Conservation (phyloP, 345 rosid genomes). For the Lepidium sativum region DNA sequence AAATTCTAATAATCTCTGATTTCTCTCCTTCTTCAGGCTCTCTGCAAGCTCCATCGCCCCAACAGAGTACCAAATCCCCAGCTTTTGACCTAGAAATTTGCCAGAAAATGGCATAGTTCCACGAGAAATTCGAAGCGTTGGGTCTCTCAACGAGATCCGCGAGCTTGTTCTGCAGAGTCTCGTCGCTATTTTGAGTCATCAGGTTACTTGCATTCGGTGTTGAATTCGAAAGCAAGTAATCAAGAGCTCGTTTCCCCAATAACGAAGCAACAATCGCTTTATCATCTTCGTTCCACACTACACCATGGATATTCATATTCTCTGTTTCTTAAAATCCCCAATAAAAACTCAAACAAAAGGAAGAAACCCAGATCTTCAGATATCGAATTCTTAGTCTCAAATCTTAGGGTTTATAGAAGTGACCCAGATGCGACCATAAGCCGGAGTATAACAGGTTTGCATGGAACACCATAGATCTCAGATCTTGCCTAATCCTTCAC, state of each 20-base stretch:
- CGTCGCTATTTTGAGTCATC: constrained; percentile 55
- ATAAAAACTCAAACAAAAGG: too few relatives aligned
- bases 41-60: constrained; percentile 94
- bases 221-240: constrained; percentile 61
- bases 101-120: constrained; percentile 92
- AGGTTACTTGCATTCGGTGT: constrained; percentile 49
- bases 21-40: constrained; percentile 83
- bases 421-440: constrained; percentile 7
- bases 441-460: constrained; percentile 8
- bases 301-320: constrained; percentile 20
- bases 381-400: background rate
- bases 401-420: background rate
- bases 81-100: constrained; percentile 69
- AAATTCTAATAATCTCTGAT: constrained; percentile 39
- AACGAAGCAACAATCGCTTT: constrained; percentile 59
- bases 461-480: constrained; percentile 28
- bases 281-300: constrained; percentile 62
- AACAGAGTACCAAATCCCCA: constrained; percentile 75
- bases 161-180: constrained; percentile 65
- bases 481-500: constrained; percentile 20
- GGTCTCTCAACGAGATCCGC: constrained; percentile 81
- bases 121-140: constrained; percentile 58
- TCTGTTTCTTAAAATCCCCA: constrained; percentile 20
- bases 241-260: constrained; percentile 59
- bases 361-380: constrained; percentile 11